phyloP scores from a whole-genome alignment of 1,284 basidiomycete genomes.

The Ganoderma sinense region DNA sequence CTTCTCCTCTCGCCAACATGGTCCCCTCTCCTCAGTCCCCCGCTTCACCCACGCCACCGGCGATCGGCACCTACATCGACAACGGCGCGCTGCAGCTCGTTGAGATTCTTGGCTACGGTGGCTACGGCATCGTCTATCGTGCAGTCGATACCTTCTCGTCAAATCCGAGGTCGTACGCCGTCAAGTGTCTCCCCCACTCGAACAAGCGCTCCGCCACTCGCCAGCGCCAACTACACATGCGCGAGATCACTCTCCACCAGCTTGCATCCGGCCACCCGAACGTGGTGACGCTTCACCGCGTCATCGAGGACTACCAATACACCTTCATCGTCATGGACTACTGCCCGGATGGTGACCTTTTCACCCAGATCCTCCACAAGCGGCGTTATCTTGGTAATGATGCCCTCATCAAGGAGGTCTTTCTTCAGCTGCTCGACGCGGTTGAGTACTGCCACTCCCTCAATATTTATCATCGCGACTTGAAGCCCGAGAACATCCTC shows the following conservation, averaged over 20 bases:
- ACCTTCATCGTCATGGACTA: conserved; percentile 81
- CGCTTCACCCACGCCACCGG: conserved; percentile 64
- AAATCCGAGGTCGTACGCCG: conserved; percentile 76
- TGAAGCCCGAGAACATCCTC: conserved; percentile 98
- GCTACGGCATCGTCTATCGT: conserved; percentile 96
- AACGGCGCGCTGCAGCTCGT: conserved; percentile 86
- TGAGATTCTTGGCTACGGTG: conserved; percentile 91
- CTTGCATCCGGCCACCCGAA: conserved; percentile 87
- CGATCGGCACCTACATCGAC: conserved; percentile 82
- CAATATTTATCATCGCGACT: conserved; percentile 95
- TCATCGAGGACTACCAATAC: conserved; percentile 78
- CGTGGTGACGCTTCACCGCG: conserved; percentile 90
- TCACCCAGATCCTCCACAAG: conserved; percentile 83
- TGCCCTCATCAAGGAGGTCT: conserved; percentile 85
- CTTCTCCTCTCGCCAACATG: conserved; percentile 55
- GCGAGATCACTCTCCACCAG: conserved; percentile 87
- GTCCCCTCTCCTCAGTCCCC: conserved; percentile 54
- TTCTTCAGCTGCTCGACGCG: conserved; percentile 93
- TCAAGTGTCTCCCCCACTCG: conserved; percentile 86
- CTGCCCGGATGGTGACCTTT: conserved; percentile 88
- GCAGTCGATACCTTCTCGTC: conserved; percentile 72
- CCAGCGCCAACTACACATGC: conserved; percentile 78
- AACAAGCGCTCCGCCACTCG: conserved; percentile 62
- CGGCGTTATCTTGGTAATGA: conserved; percentile 82
- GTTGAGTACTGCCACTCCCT: conserved; percentile 89